phyloP scores from a whole-genome alignment of 108 stramenopile genomes.

The Nitzschia sp. region DNA sequence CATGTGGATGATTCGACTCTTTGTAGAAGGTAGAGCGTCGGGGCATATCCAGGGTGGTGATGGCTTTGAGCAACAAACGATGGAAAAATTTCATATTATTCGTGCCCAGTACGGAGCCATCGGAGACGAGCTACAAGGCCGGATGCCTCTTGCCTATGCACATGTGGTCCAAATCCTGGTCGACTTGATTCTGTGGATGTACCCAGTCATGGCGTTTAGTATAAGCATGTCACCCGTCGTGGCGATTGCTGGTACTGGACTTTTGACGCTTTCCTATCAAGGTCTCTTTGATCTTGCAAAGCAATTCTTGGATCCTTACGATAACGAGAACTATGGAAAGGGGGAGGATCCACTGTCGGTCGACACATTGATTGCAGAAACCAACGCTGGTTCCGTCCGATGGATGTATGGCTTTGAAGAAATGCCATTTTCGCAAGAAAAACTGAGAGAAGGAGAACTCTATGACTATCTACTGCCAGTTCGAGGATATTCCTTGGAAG shows the following conservation, averaged over 20 bases:
- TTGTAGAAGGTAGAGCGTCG: slow-evolving; percentile 71
- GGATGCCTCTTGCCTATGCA: slow-evolving; percentile 93
- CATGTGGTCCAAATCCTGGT: slow-evolving; percentile 90
- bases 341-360: slow-evolving; percentile 89
- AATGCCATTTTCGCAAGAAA: slow-evolving; percentile 61
- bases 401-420: slow-evolving; percentile 83
- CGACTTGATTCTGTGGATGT: slow-evolving; percentile 87
- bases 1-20: slow-evolving; percentile 82
- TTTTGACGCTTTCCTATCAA: slow-evolving; percentile 85
- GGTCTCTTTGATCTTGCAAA: slow-evolving; percentile 92
- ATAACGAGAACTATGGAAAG: slow-evolving; percentile 89
- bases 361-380: slow-evolving; percentile 88
- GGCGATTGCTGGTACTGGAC: slow-evolving; percentile 71
- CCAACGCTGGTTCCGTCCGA: slow-evolving; percentile 80
- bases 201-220: slow-evolving; percentile 83
- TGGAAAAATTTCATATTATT: slow-evolving; percentile 87
- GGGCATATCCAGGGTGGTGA: slow-evolving; percentile 80
- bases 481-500: slow-evolving; percentile 73
- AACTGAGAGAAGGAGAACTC: slow-evolving; percentile 61
- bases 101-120: slow-evolving; percentile 86
- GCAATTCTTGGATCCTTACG: slow-evolving; percentile 91
- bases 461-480: slow-evolving; percentile 68
- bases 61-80: slow-evolving; percentile 81
- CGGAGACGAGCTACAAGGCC: slow-evolving; percentile 80
- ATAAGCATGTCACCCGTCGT: slow-evolving; percentile 77